Evolutionary conservation across 2,329 filamentous ascomycete genomes (phyloP).

Genomic region (Podosphaera xanthii): DNA sequence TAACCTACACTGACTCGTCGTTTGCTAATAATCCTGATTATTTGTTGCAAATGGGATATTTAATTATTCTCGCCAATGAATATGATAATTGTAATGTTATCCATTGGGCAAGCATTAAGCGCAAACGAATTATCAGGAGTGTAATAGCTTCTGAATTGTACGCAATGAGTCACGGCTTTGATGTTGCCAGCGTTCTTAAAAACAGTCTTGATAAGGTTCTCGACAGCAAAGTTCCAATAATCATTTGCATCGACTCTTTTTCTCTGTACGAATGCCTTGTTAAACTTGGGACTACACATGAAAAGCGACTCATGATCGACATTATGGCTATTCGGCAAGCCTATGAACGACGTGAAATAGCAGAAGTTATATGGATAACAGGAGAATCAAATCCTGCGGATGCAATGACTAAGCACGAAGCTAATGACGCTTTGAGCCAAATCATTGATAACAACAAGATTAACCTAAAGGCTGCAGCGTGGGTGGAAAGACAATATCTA

Average conservation of each 20-base stretch:
- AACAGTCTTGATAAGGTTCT: neutral
- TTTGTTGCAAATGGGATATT: neutral
- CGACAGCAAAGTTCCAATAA: neutral
- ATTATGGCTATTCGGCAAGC: neutral
- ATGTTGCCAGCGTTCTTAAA: neutral
- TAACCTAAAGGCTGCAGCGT: too few species aligned
- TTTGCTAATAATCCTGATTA: neutral
- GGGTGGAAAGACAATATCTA: too few species aligned
- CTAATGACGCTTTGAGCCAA: neutral
- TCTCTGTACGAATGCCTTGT: neutral
- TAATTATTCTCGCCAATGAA: neutral
- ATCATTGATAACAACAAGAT: neutral
- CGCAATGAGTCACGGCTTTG: conserved; percentile 1
- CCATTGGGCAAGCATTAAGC: neutral
- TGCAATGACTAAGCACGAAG: neutral
- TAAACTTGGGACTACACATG: neutral
- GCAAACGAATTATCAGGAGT: conserved; percentile 1
- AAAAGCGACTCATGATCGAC: neutral
- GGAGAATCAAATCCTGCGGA: neutral
- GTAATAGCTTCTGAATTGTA: conserved; percentile 1
- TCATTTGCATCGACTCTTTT: neutral
- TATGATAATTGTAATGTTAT: conserved; percentile 1
- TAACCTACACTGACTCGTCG: neutral
- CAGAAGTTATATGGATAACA: neutral
- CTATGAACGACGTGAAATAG: neutral